These are phyloP conservation scores for Trametes sp. DNA, from an alignment of 1,284 basidiomycete genomes.

Conservation along the genomic window DNA sequence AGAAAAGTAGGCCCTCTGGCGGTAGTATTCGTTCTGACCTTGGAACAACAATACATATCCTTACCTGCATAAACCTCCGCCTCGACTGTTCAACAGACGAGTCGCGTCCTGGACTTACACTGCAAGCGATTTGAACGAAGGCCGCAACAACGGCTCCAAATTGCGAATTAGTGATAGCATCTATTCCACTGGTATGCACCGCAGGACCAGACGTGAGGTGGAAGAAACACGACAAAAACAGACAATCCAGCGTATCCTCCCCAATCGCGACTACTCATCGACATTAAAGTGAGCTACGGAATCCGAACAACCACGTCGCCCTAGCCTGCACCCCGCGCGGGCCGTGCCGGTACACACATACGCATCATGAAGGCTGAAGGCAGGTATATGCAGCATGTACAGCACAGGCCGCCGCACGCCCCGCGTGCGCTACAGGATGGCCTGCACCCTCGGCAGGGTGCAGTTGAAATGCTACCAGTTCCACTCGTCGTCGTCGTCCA, in stretches of 20 bases:
- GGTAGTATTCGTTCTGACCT: not conserved
- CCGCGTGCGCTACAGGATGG: conserved; percentile 13
- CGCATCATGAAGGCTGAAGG: too few species aligned
- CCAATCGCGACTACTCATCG: too few species aligned
- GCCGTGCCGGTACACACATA: not conserved
- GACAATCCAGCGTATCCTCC: not conserved
- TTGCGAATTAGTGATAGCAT: conserved; percentile 11
- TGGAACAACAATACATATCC: not conserved
- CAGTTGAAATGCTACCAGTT: conserved; percentile 55
- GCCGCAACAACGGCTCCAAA: not conserved
- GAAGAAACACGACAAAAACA: not conserved
- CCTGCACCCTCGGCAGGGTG: conserved; percentile 22
- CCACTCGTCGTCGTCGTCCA: conserved; percentile 65
- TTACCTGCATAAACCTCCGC: not conserved
- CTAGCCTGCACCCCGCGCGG: not conserved
- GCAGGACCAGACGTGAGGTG: too few species aligned
- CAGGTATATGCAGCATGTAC: not conserved
- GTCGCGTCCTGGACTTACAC: too few species aligned
- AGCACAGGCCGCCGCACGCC: not conserved
- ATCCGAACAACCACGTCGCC: not conserved
- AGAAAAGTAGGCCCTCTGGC: not conserved
- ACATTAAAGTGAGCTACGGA: not conserved
- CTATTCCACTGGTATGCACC: conserved; percentile 17
- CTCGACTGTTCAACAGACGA: not conserved
- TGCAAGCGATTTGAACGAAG: not conserved